A percentile compares a stretch with the other conserved stretches of the same genome.
Evolutionary conservation across 202 grass and related monocot species (phyloP).

Genomic region (Brachypodium distachyon): DNA sequence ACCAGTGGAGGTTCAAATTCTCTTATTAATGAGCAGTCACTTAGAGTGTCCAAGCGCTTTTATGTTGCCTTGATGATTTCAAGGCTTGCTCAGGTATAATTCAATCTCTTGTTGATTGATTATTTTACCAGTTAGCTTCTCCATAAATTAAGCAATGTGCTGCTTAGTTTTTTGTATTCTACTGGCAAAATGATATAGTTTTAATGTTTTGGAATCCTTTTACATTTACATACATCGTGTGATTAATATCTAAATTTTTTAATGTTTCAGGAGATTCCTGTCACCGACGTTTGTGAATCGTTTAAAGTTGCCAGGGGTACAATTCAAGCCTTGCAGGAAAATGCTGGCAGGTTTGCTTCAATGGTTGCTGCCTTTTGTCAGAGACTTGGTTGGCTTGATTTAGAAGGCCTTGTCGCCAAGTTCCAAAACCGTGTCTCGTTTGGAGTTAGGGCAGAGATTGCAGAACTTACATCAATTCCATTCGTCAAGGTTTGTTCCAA

Average conservation of each 20-base stretch:
- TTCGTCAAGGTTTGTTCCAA: slow-evolving; percentile 70
- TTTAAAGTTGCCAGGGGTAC: slow-evolving; percentile 94
- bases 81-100: slow-evolving; percentile 73
- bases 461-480: slow-evolving; percentile 80
- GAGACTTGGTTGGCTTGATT: slow-evolving; percentile 92
- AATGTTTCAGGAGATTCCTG: slow-evolving; percentile 64
- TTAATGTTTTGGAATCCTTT: background rate
- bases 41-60: slow-evolving; percentile 88
- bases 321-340: slow-evolving; percentile 91
- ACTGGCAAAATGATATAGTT: background rate
- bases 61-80: slow-evolving; percentile 95
- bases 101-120: background rate
- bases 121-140: background rate
- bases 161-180: background rate
- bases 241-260: background rate
- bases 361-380: slow-evolving; percentile 97
- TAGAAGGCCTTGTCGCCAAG: slow-evolving; percentile 86
- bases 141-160: background rate
- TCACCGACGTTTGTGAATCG: slow-evolving; percentile 86
- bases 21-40: slow-evolving; percentile 51
- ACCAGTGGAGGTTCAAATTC: slow-evolving; percentile 10
- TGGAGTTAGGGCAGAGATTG: slow-evolving; percentile 95
- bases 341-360: slow-evolving; percentile 93
- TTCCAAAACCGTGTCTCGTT: slow-evolving; percentile 98
- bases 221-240: background rate